These are phyloP conservation scores for Diaporthe capsici DNA, from an alignment of 2,329 filamentous ascomycete species.

Conservation along the genomic window DNA sequence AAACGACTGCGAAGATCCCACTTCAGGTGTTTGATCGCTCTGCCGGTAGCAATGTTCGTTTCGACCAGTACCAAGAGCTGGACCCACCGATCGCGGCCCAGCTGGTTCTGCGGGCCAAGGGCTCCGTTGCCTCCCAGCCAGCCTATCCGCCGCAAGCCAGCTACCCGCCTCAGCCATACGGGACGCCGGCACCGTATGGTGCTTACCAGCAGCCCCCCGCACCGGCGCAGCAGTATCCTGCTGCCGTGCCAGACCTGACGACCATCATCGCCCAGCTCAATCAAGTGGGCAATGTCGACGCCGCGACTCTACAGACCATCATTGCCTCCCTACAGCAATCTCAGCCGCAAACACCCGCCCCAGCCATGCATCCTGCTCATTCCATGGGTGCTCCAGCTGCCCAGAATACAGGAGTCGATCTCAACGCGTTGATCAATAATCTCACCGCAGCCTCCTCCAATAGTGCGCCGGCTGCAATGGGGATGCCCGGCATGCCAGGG, in stretches of 20 bases:
- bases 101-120: conserved; percentile 81
- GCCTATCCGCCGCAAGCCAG: conserved; percentile 48
- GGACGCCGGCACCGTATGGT: conserved; percentile 46
- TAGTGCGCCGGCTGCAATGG: conserved; percentile 23
- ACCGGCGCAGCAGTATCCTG: conserved; percentile 46
- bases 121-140: conserved; percentile 46
- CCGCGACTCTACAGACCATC: conserved; percentile 78
- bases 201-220: conserved; percentile 51
- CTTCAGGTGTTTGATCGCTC: conserved; percentile 89
- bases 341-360: conserved; percentile 26
- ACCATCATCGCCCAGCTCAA: conserved; percentile 73
- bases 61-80: conserved; percentile 89
- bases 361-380: conserved; percentile 26
- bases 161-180: conserved; percentile 49
- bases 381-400: conserved; percentile 44
- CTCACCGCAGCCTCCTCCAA: conserved; percentile 47
- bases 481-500: conserved; percentile 25
- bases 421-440: conserved; percentile 62
- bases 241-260: conserved; percentile 65
- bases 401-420: conserved; percentile 55
- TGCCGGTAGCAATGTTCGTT: conserved; percentile 82
- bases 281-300: conserved; percentile 78
- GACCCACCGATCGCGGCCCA: conserved; percentile 85
- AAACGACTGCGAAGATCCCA: conserved; percentile 80
- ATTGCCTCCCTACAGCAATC: conserved; percentile 69